Evolutionary conservation across 2,329 filamentous ascomycete genomes (phyloP).

Genomic region (Aspergillus sp.): DNA sequence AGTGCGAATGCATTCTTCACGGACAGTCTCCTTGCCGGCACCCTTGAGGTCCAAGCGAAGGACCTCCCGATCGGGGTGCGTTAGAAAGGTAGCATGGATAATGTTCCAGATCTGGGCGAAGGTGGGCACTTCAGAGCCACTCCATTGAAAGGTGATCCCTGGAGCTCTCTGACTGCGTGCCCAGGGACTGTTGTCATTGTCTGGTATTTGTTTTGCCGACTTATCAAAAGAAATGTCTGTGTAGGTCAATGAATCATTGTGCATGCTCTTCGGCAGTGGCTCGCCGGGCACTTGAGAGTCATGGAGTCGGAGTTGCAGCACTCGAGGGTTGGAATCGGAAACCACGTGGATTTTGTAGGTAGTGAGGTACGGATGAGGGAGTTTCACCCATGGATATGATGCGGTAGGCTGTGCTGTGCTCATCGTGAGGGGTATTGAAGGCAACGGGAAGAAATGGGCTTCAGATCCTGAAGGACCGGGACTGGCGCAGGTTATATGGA

Average conservation of each 20-base stretch:
- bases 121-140: conserved; percentile 26
- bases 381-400: conserved; percentile 42
- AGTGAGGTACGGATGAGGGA: conserved; percentile 50
- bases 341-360: conserved; percentile 40
- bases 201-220: conserved; percentile 27
- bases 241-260: conserved; percentile 40
- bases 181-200: conserved; percentile 41
- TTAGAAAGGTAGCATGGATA: conserved; percentile 37
- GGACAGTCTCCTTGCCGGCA: conserved; percentile 38
- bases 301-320: conserved; percentile 35
- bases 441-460: not conserved
- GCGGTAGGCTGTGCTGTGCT: not conserved
- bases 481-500: not conserved
- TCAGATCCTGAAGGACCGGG: not conserved
- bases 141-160: conserved; percentile 35
- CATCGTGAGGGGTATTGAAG: conserved; percentile 2
- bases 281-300: conserved; percentile 29
- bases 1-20: conserved; percentile 40
- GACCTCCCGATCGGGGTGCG: conserved; percentile 31
- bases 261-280: conserved; percentile 38
- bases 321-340: conserved; percentile 26
- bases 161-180: conserved; percentile 34
- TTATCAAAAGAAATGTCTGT: conserved; percentile 31
- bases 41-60: conserved; percentile 37
- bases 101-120: conserved; percentile 42